Evolutionary conservation across 176 grass and related monocot genomes (phyloP), one percentile per base, ranked within the genome.

Genomic region (Oryza longistaminata): DNA sequence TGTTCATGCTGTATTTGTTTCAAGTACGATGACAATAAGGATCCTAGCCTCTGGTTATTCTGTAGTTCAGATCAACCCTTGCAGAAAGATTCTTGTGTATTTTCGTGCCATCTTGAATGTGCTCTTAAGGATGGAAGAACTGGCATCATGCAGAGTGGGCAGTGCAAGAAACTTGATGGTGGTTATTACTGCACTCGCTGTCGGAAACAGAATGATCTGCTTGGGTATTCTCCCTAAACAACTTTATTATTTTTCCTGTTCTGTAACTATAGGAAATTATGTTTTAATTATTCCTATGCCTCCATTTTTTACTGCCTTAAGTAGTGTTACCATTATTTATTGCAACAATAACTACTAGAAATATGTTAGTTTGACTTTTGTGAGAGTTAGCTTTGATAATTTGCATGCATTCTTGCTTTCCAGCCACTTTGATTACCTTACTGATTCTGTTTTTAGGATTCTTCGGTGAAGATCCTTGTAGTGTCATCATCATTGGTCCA

Each of bases 1-100:
- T 98, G 96, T 85, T 98, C 96, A 35, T 98, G 96, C 81, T 95
- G 96, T 88, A 94, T 98, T 74, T 98, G 96, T 83, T 86, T 76
- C 49, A 86, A 86, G n/a, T 98, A 93, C 22, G 96, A 98, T 80
- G 96, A 98, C 75, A 98, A 98, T 66, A 98, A 98, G 83, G 96
- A 98, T 70, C 95, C 96, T 71, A 95, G 91, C 66, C 88, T 98
- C 15, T 98, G 96, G 96, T 83, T 98, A 70, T 87, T 90, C 65
- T 98, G 96, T 79, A 74, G 83, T 64, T 81, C 91, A 46, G 93
- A 98, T 33, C 71, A 89, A 66, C 71, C 77, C 40, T 81, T 78
- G 60, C 85, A 93, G 73, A 90, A 85, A 49, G 86, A 93, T 87
- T 92, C 91, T 16, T 98, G 96, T 85, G 89, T 88, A 24, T 84